Evolutionary conservation across 2,329 filamentous ascomycete species (phyloP), one percentile per base, ranked within the genome.

Genomic region (Corynespora cassiicola): DNA sequence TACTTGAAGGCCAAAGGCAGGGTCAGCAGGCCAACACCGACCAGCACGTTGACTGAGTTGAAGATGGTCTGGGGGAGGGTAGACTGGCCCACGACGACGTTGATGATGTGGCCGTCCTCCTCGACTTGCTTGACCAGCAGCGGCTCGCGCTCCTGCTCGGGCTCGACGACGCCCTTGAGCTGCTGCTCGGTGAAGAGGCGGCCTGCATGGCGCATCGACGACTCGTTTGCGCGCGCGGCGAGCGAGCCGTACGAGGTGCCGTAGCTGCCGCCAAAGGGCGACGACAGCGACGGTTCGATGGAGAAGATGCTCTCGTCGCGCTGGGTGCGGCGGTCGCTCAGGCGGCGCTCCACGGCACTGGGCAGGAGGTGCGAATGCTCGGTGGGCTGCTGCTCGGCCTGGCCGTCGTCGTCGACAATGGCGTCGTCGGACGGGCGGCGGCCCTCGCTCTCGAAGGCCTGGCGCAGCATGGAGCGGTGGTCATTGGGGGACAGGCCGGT

Each of bases 21-120:
- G 67, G 89, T 95, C 33, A 99, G 77, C 19, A 99, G 74, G 1
- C 92, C 92, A 19, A 99, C 86, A 11, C 91, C 91, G 45, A 96
- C 92, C 42, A 96, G 74, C 33, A 95, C 89, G 52, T 96, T 96
- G 64, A 92, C 92, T 3, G 90, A 95, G 70, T 99, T 99, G 76
- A 97, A 95, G 47, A 96, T 81, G 6, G 92, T 97, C 72, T 97
- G 92, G 0, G 90, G 90, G 11, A 97, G 77, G 1, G 92, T 99
- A n/a, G 90, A 95, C 72, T 95, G 90, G 24, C 92, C 92, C 46
- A 95, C 87, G 2, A 96, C 85, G 2, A 92, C 81, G 54, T 92
- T 81, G 39, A 96, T 82, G 31, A 92, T 81, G 26, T 94, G 90
- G 52, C 94, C 90, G 56, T 81, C 77, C 50, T 94, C 88, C 63